Evolutionary conservation across 2,329 filamentous ascomycete genomes (phyloP), one percentile per base, ranked within the genome.

Genomic region (Phialocephala subalpina): DNA sequence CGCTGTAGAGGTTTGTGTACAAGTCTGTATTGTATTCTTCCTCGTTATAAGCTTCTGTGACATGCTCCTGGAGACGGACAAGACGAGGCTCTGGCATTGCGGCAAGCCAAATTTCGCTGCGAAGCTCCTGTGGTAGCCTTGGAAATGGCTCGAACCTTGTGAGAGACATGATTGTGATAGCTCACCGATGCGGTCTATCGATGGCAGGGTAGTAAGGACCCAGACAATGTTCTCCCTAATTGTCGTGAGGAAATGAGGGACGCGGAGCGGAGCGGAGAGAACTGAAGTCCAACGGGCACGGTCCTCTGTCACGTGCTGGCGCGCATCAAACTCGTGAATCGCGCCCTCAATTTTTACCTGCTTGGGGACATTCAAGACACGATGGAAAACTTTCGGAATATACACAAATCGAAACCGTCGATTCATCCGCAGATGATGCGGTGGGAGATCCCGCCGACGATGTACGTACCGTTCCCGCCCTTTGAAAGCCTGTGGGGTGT

Each of bases 51-150:
- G 27, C 7, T 16, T 55, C 52, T 20, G 52, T 35, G 20, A 49
- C 14, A n/a, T 20, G 52, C n/a, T 55, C 52, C 3, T 20, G 8
- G 16, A 55, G 27, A 5, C n/a, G 11, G 25, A 55, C 52, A 22
- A 55, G 52, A 14, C 52, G 52, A 36, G 52, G 14, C n/a, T 55
- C 27, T 22, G 52, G 52, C 33, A 55, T 33, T 3, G 52, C 52
- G n/a, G 25, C 25, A 6, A 33, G 33, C 52, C 52, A 55, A 35
- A 55, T 55, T 22, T 55, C 52, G 16, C 14, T 33, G 33, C 52
- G 52, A n/a, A 55, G 8, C 33, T 55, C 52, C 20, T 29, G 25
- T n/a, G 52, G 52, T 14, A 55, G 52, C 33, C 33, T 55, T 20
- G 18, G 18, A 25, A 55, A 55, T 11, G 33, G 52, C 9, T 55